Base-by-base conservation (phyloP, 2,329 filamentous ascomycete genomes). In the Thelonectria rubi region DNA sequence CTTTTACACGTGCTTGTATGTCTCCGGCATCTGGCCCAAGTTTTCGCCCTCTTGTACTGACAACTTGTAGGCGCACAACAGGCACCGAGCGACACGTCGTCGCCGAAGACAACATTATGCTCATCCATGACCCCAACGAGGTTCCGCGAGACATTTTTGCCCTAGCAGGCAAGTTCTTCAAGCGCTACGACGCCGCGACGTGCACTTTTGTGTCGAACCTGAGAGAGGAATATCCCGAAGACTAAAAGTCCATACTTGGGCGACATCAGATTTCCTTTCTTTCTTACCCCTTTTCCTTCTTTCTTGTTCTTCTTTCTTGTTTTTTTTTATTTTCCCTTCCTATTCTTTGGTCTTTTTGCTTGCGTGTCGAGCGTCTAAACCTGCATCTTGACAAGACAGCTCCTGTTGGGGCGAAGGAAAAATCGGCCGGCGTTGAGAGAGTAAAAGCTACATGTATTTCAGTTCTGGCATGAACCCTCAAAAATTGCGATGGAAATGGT, bases 101-200 rank as follows among this genome's bases (percentile, higher is more conserved):
- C 52, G 72, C 92, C 1, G 89, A 96, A 72, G 90, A 94, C 70
- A 97, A 94, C 69, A 90, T 97, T 58, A 79, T 88, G 60, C 77
- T 88, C n/a, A 78, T 92, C 43, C 75, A 72, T 5, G 77, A 85
- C 55, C 68, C 71, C 48, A 75, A 53, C 75, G 79, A 66, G 67
- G 81, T 90, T 2, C 82, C 85, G 0, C 78, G 84, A 4, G 70
- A 85, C 21, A 81, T 96, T 64, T 84, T 92, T 72, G 81, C 82
- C 47, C 77, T 91, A 67, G 92, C 93, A 3, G 95, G 95, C 0
- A 90, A 89, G 69, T 92, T 92, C 76, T 98, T 99, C 76, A 96
- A 92, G 76, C 84, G 93, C 43, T 98, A 93, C 82, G 92, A 97
- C 76, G 72, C 75, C 5, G 80, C 79, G 34, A 82, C 78, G 0